Evolutionary conservation across 2,329 filamentous ascomycete genomes (phyloP).

Genomic region (Colletotrichum chrysophilum): DNA sequence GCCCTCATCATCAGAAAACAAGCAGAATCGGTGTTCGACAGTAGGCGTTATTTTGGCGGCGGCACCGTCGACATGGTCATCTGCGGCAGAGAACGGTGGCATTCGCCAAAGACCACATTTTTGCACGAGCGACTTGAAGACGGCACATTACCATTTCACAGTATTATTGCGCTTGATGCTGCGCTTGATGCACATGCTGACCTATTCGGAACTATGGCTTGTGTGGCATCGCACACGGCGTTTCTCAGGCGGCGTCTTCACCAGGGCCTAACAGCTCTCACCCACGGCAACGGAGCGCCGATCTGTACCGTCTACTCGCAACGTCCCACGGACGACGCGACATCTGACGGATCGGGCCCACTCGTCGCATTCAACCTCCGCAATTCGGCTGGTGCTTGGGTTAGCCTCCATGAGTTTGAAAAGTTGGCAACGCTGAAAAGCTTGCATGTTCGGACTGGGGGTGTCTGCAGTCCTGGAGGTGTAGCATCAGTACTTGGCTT

Average conservation of each 20-base stretch:
- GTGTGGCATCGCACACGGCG: constrained; percentile 73
- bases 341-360: constrained; percentile 64
- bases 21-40: constrained; percentile 66
- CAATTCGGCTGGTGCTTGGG: constrained; percentile 72
- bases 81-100: constrained; percentile 79
- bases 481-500: constrained; percentile 76
- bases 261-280: constrained; percentile 60
- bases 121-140: constrained; percentile 89
- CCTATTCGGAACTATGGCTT: constrained; percentile 74
- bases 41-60: constrained; percentile 86
- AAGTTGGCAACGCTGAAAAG: constrained; percentile 80
- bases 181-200: constrained; percentile 73
- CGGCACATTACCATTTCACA: constrained; percentile 90
- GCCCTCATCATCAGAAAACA: constrained; percentile 81
- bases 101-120: constrained; percentile 73
- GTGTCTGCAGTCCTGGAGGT: constrained; percentile 90
- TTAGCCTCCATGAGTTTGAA: constrained; percentile 85
- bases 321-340: neutral
- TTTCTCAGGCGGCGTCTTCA: constrained; percentile 67
- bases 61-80: constrained; percentile 93
- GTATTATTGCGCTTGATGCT: constrained; percentile 79
- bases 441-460: constrained; percentile 87
- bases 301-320: constrained; percentile 72
- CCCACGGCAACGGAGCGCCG: constrained; percentile 70
- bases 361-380: constrained; percentile 84